Evolutionary conservation across 352 stramenopile species (phyloP), one percentile per base, ranked within the genome.

Genomic region (Albugo laibachii): DNA sequence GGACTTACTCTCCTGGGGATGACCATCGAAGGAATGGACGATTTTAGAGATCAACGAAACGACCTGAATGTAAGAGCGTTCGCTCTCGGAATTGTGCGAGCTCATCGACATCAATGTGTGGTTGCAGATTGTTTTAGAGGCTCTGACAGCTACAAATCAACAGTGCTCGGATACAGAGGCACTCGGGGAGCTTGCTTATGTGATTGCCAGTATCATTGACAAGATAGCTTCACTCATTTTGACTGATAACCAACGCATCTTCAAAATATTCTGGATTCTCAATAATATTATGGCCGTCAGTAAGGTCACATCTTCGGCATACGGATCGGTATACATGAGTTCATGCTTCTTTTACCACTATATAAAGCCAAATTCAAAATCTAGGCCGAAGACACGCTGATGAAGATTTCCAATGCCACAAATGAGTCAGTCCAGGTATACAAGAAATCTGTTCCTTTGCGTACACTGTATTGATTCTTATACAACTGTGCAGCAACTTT

Each of bases 241-340:
- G 1, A 59, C 57, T 24, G 62, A 65, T 36, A 63, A 72, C n/a
- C 55, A 73, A 15, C 57, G 73, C 37, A 59, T 53, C 3, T 87
- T 91, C 38, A 66, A 70, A 8, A 58, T 91, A 8, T 87, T 91
- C 38, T 87, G 77, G 77, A 62, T 91, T 12, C 54, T 91, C 35
- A 86, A 61, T 35, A 69, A 86, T 48, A 48, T 91, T 10, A 50
- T 91, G 4, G 74, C 77, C 24, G 24, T 31, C 24, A 31, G 24
- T 31, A 3, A 3, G 24, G 8, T 10, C 8, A 8, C 24, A 31
- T 31, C 24, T 31, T 31, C 8, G 24, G 24, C 24, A 31, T 31
- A 31, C 24, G 38, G 40, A 11, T n/a, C 31, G 16, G 11, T 5
- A 19, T 12, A n/a, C n/a, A n/a, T n/a, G n/a, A n/a, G n/a, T n/a